phyloP scores from a whole-genome alignment of 148 eudicot species.

The Beta vulgaris region DNA sequence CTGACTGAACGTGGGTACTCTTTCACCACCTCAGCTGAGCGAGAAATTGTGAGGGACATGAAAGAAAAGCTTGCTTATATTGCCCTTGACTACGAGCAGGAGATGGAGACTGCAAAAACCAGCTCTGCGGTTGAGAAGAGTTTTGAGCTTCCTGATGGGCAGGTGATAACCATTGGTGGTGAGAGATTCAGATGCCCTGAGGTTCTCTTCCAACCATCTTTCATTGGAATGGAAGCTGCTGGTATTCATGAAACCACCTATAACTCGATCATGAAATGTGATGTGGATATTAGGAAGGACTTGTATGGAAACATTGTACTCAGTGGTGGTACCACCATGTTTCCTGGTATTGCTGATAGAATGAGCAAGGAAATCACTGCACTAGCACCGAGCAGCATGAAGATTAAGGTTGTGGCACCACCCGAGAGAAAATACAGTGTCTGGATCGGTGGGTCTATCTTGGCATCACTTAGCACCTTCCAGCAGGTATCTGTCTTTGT shows the following conservation, averaged over 20 bases:
- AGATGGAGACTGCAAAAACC: slow-evolving; percentile 67
- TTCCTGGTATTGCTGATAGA: slow-evolving; percentile 75
- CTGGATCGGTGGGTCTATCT: slow-evolving; percentile 80
- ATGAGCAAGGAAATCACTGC: slow-evolving; percentile 88
- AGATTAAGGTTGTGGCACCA: slow-evolving; percentile 79
- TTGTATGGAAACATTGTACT: slow-evolving; percentile 74
- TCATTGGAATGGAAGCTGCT: slow-evolving; percentile 75
- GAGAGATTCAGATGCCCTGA: slow-evolving; percentile 82
- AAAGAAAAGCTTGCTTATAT: slow-evolving; percentile 74
- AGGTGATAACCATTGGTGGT: slow-evolving; percentile 76
- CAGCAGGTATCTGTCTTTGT: slow-evolving; percentile 52
- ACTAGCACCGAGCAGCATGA: slow-evolving; percentile 82
- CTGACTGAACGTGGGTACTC: slow-evolving; percentile 75
- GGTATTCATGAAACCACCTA: slow-evolving; percentile 81
- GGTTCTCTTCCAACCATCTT: slow-evolving; percentile 76
- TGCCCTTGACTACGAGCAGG: slow-evolving; percentile 77
- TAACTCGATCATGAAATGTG: slow-evolving; percentile 83
- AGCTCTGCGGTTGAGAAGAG: slow-evolving; percentile 75
- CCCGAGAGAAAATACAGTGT: slow-evolving; percentile 90
- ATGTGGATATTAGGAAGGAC: slow-evolving; percentile 80
- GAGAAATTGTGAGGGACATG: slow-evolving; percentile 79
- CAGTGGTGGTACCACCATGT: slow-evolving; percentile 82
- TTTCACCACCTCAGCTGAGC: slow-evolving; percentile 77
- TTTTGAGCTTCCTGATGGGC: slow-evolving; percentile 81
- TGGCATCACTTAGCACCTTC: slow-evolving; percentile 86